A percentile compares a stretch with the other conserved stretches of the same genome.
phyloP scores from a whole-genome alignment of 805 yeast genomes.

The Ogataea parapolymorpha region DNA sequence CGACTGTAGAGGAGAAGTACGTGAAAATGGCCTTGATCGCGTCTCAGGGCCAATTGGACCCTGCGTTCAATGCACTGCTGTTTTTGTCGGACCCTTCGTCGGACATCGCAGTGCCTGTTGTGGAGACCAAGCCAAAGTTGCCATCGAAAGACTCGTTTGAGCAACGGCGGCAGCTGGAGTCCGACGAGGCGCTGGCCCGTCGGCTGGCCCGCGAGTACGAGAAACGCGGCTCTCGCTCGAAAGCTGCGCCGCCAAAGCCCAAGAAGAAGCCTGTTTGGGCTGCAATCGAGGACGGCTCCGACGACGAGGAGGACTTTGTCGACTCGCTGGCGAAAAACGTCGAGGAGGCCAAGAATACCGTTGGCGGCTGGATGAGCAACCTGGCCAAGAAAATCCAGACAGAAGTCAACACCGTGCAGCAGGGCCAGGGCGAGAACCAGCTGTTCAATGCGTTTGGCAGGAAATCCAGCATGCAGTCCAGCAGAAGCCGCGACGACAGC shows the following conservation, averaged over 20 bases:
- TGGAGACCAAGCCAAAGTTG: conserved; percentile 31
- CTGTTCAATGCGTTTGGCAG: conserved; percentile 33
- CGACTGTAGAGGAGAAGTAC: conserved; percentile 65
- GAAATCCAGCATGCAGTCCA: conserved; percentile 4
- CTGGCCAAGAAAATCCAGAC: conserved; percentile 47
- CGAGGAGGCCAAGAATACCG: conserved; percentile 73
- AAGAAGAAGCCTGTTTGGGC: conserved; percentile 29
- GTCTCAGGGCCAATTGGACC: conserved; percentile 72
- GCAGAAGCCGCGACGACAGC: background rate
- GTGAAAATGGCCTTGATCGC: conserved; percentile 83
- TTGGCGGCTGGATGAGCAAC: conserved; percentile 76
- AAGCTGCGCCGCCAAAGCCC: conserved; percentile 21
- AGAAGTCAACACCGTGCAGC: conserved; percentile 21
- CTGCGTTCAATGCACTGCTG: conserved; percentile 84
- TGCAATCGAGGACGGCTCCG: conserved; percentile 24
- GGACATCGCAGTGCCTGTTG: conserved; percentile 48
- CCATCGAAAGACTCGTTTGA: conserved; percentile 33
- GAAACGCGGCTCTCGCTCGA: conserved; percentile 11
- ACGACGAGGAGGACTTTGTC: conserved; percentile 46
- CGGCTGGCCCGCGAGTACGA: conserved; percentile 65
- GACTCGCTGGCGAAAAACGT: conserved; percentile 69
- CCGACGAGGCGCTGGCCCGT: conserved; percentile 81
- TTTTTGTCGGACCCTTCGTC: conserved; percentile 71
- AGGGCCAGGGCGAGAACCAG: conserved; percentile 18
- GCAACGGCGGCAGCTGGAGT: conserved; percentile 29